A percentile compares a stretch with the other conserved stretches of the same genome.
Evolutionary conservation across 768 basidiomycete species (phyloP).

Genomic region (Boletus tylopilopsis): DNA sequence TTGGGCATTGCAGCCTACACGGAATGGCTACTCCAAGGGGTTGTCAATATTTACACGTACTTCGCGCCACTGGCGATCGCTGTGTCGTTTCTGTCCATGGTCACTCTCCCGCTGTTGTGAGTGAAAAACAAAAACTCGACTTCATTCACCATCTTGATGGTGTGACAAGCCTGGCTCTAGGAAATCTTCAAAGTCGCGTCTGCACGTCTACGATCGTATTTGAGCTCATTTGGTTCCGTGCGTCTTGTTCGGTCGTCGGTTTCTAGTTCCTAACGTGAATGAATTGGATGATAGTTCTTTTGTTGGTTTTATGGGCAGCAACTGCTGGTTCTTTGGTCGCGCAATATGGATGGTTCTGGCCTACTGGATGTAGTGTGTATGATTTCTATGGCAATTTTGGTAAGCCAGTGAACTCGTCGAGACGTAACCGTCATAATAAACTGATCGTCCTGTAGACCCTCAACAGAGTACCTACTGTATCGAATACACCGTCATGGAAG

Average conservation of each 20-base stretch:
- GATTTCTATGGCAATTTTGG: no score
- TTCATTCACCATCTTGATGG: background rate
- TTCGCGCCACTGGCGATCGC: constrained; percentile 20
- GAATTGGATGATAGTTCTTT: constrained; percentile 8
- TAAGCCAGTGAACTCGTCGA: background rate
- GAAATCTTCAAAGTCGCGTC: constrained; percentile 2
- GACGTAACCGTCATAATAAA: background rate
- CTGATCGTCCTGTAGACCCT: constrained; percentile 9
- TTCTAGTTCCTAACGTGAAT: background rate
- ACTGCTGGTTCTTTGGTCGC: no score
- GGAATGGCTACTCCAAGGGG: constrained; percentile 9
- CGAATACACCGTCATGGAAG: no score
- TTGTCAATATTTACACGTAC: background rate
- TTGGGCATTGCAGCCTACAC: constrained; percentile 23
- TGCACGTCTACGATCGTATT: constrained; percentile 25
- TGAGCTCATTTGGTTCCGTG: constrained; percentile 26
- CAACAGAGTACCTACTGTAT: background rate
- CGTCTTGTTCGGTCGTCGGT: background rate
- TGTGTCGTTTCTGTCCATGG: constrained; percentile 11
- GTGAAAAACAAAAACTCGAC: constrained; percentile 3
- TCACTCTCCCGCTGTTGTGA: constrained; percentile 25
- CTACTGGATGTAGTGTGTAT: no score
- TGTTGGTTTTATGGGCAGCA: constrained; percentile 24
- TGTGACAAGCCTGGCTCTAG: constrained; percentile 15
- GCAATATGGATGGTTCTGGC: no score